These are phyloP conservation scores for Psilocybe cubensis DNA, from an alignment of 768 basidiomycete species.

Conservation along the genomic window DNA sequence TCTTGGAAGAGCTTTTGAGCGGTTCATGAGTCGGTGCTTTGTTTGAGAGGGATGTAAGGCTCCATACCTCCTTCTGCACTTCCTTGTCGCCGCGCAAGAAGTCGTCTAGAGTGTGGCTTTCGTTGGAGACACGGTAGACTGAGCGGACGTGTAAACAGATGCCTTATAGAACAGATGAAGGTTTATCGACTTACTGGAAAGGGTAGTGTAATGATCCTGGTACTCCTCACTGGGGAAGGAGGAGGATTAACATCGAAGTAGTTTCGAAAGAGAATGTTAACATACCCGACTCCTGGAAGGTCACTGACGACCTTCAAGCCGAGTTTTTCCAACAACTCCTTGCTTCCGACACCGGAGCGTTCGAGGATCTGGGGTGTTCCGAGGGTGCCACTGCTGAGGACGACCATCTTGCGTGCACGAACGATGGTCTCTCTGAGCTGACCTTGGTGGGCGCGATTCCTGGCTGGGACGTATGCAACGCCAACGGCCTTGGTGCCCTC, in stretches of 20 bases:
- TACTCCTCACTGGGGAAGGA: slow-evolving; percentile 56
- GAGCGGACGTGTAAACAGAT: not conserved
- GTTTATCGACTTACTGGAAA: slow-evolving; percentile 51
- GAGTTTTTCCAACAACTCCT: slow-evolving; percentile 55
- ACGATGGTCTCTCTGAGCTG: slow-evolving; percentile 65
- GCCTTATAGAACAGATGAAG: not conserved
- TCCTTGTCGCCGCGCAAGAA: slow-evolving; percentile 72
- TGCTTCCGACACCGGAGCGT: slow-evolving; percentile 69
- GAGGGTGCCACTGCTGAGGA: slow-evolving; percentile 67
- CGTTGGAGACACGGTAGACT: slow-evolving; percentile 73
- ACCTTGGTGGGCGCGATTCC: slow-evolving; percentile 58
- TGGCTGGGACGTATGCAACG: slow-evolving; percentile 67
- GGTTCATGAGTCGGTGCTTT: not conserved
- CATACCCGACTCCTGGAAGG: slow-evolving; percentile 71
- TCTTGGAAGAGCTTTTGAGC: slow-evolving; percentile 52
- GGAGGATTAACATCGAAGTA: not conserved
- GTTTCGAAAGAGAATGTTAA: not conserved
- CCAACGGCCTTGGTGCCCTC: slow-evolving; percentile 75
- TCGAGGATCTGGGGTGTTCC: slow-evolving; percentile 77
- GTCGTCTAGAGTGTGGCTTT: slow-evolving; percentile 64
- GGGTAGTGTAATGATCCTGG: slow-evolving; percentile 76
- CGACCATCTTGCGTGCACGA: slow-evolving; percentile 67
- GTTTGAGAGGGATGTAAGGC: not conserved
- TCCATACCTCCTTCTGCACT: slow-evolving; percentile 54
- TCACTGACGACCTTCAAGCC: slow-evolving; percentile 68